These are phyloP conservation scores for Citrullus colocynthis DNA, from an alignment of 306 rosid genomes.

Conservation along the genomic window DNA sequence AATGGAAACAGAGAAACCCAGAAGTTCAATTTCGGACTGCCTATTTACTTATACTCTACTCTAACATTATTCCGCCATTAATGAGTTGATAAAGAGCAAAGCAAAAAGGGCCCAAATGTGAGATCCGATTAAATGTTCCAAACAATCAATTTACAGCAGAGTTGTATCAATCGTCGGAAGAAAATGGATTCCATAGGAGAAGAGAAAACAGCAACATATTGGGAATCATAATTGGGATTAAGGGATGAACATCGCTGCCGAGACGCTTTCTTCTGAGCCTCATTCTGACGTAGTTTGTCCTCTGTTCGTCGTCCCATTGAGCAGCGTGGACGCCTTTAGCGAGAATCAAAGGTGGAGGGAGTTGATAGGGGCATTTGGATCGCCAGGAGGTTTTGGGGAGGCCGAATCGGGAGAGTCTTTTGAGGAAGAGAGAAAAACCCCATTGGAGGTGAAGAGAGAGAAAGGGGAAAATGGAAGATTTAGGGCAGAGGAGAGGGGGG, in stretches of 20 bases:
- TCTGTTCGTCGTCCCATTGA: conserved; percentile 41
- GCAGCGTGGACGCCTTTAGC: conserved; percentile 51
- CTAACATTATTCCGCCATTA: not conserved
- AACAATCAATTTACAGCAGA: not conserved
- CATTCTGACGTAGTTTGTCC: conserved; percentile 31
- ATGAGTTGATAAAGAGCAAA: not conserved
- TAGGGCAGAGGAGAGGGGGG: conserved; percentile 65
- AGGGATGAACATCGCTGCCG: conserved; percentile 28
- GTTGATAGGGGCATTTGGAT: conserved; percentile 69
- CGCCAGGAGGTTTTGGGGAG: conserved; percentile 61
- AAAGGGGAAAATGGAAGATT: conserved; percentile 11
- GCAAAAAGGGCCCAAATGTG: too few species aligned
- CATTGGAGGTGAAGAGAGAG: conserved; percentile 38
- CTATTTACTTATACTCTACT: not conserved
- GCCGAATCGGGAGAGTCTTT: conserved; percentile 27
- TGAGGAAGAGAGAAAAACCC: conserved; percentile 50
- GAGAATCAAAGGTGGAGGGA: conserved; percentile 64
- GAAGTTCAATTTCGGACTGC: not conserved
- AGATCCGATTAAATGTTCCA: not conserved
- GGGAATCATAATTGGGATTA: conserved; percentile 42
- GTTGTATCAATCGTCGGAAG: not conserved
- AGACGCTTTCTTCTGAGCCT: conserved; percentile 40
- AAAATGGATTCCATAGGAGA: conserved; percentile 52
- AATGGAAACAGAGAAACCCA: not conserved
- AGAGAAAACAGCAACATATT: conserved; percentile 37